Evolutionary conservation across 2,329 filamentous ascomycete genomes (phyloP), one percentile per base, ranked within the genome.

Genomic region (Dothistroma septosporum): DNA sequence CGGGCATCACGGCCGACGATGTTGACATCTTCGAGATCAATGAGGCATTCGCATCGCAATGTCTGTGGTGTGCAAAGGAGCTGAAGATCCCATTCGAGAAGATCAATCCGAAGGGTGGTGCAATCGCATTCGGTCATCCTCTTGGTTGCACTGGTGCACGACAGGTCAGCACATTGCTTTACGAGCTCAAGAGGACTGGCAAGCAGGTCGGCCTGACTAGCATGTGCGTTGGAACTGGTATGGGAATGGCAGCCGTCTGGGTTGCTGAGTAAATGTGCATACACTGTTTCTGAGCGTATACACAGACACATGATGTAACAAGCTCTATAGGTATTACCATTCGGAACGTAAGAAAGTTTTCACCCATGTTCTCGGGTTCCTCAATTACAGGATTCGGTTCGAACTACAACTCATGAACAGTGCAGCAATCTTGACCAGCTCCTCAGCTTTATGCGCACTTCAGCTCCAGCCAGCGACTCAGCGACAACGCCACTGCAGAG

Each of bases 21-120:
- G 91, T 99, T 32, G 94, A 97, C 75, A 93, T 97, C 73, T 97
- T 85, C 73, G 94, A 99, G 85, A 97, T 99, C 83, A 99, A 99
- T 82, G 94, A 99, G 84, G 94, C 94, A 0, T 99, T 99, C 76
- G 94, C 94, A 33, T 90, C 86, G 65, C 93, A 97, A 83, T 96
- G 91, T 77, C 77, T 97, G 67, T 97, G 90, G 89, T 97, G 92
- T 77, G 86, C 90, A 65, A 90, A 94, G 72, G 87, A 97, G 81
- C 85, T 99, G 22, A 88, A 88, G 49, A 79, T 99, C 31, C 89
- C 91, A 57, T 74, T 82, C 63, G 87, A 90, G 67, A 97, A 97
- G 85, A 87, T 99, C 74, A 97, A 97, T 81, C 93, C 93, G 70
- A 96, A 97, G 84, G 94, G 93, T 67, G 93, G 93, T 65, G 92